Evolutionary conservation across 2,329 filamentous ascomycete species (phyloP).

Genomic region (Nemania diffusa): DNA sequence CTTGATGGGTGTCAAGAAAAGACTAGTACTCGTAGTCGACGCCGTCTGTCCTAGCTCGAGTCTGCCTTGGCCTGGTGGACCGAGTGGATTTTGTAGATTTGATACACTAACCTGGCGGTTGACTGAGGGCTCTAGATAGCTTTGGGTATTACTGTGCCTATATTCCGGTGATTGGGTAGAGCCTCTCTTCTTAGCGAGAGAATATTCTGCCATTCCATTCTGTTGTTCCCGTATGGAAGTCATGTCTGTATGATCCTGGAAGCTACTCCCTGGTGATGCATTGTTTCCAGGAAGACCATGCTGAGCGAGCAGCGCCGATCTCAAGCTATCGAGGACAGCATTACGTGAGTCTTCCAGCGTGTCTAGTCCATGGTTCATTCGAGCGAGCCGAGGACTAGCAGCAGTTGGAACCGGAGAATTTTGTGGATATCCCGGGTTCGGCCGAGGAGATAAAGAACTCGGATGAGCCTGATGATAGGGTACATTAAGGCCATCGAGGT

Average conservation of each 20-base stretch:
- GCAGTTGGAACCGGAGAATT: slow-evolving; percentile 8
- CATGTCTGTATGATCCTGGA: slow-evolving; percentile 16
- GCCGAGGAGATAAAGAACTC: slow-evolving; percentile 18
- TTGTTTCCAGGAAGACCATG: slow-evolving; percentile 38
- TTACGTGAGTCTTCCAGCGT: slow-evolving; percentile 39
- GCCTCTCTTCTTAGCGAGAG: slow-evolving; percentile 5
- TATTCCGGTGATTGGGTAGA: slow-evolving; percentile 10
- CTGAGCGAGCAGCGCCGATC: slow-evolving; percentile 43
- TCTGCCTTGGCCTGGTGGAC: slow-evolving; percentile 34
- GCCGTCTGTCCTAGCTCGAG: slow-evolving; percentile 18
- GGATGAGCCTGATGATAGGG: slow-evolving; percentile 27
- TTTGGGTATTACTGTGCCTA: slow-evolving; percentile 16
- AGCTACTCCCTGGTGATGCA: slow-evolving; percentile 27
- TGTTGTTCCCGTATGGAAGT: slow-evolving; percentile 33
- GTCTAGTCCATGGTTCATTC: slow-evolving; percentile 24
- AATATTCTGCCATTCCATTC: slow-evolving; percentile 17
- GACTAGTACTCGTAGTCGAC: background rate
- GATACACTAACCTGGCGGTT: slow-evolving; percentile 26
- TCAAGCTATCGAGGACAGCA: slow-evolving; percentile 45
- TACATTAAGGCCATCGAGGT: slow-evolving; percentile 36
- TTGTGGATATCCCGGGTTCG: slow-evolving; percentile 15
- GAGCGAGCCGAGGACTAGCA: slow-evolving; percentile 26
- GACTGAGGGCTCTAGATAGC: slow-evolving; percentile 37
- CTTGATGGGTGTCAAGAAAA: slow-evolving; percentile 15
- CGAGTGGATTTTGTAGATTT: slow-evolving; percentile 35